A percentile compares a stretch with the other conserved stretches of the same genome.
Evolutionary conservation across 106 monocot species (phyloP).

Genomic region (Allium sativum): DNA sequence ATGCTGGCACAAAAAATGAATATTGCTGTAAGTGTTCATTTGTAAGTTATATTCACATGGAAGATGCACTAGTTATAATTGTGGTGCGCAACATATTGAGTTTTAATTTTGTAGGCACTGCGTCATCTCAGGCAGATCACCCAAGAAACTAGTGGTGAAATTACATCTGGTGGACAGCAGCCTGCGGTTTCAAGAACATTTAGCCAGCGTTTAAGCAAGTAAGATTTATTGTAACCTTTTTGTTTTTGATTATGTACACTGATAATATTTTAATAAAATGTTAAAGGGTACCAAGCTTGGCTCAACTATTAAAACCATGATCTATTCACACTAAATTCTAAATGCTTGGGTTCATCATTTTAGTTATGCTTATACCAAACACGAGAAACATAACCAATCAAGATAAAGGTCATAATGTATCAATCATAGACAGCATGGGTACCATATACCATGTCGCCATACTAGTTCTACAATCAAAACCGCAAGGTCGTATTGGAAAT

Average conservation of each 20-base stretch:
- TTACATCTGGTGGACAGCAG: conserved; percentile 45
- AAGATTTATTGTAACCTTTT: not conserved
- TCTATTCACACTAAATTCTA: too few species aligned
- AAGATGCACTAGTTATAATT: not conserved
- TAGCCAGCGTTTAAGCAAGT: conserved; percentile 87
- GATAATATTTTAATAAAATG: not conserved
- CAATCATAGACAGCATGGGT: too few species aligned
- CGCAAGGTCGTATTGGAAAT: too few species aligned
- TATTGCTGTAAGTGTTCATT: conserved; percentile 45
- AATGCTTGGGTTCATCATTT: too few species aligned
- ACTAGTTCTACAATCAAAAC: too few species aligned
- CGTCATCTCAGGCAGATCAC: conserved; percentile 80
- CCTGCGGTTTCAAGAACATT: conserved; percentile 76
- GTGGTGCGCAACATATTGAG: not conserved
- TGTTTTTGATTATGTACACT: not conserved
- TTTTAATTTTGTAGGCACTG: conserved; percentile 39
- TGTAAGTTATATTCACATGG: not conserved
- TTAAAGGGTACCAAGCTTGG: too few species aligned
- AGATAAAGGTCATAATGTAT: too few species aligned
- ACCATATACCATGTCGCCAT: too few species aligned
- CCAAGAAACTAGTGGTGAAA: conserved; percentile 70
- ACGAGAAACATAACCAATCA: too few species aligned
- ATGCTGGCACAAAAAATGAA: conserved; percentile 93
- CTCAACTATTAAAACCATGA: too few species aligned
- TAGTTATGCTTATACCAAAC: too few species aligned